Base-by-base conservation (phyloP, 768 basidiomycete species). In the Lactifluus rugatus region DNA sequence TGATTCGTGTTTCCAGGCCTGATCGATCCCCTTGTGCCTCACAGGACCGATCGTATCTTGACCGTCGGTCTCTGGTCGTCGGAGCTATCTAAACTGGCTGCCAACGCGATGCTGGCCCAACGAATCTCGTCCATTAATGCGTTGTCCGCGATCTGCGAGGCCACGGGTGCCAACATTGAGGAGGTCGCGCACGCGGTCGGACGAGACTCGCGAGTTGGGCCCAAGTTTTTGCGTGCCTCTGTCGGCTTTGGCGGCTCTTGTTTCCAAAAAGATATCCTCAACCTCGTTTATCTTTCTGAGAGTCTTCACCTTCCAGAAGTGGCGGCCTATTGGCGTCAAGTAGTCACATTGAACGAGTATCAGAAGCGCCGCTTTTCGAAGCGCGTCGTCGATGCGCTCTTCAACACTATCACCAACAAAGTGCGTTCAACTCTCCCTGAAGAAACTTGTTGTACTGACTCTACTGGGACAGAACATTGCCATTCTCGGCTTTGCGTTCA, bases 211-310 rank as follows among this genome's bases (percentile, higher is more conserved):
- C 91, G 96, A 59, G 80, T 99, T 54, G 96, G 96, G 3, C 81
- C 92, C 66, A 95, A 89, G 72, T 99, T 99, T 82, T 77, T 99
- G 68, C 92, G 89, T 70, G 89, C 92, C 42, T 89, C 86, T 49
- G 93, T 96, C 66, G 95, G 96, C 21, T 99, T 99, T 67, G 95
- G 96, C 61, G 96, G 96, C 37, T 91, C 88, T 13, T 99, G 95
- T 76, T 99, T 99, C 89, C 95, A 98, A 76, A 98, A 99, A 73
- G 95, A 99, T 69, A 98, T 98, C 72, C 84, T 99, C 68, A 99
- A 99, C 77, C 79, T 99, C 61, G 96, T 98, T 46, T 99, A 99
- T 76, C 83, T 99, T 45, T 87, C 84, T 69, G 94, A 98, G 75
- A 92, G 88, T 62, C 74, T 92, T 55, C 93, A 98, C 73, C 80